A percentile compares a stretch with the other conserved stretches of the same genome.
These are phyloP conservation scores for Ceriops decandra DNA, from an alignment of 345 rosid species.

Conservation along the genomic window DNA sequence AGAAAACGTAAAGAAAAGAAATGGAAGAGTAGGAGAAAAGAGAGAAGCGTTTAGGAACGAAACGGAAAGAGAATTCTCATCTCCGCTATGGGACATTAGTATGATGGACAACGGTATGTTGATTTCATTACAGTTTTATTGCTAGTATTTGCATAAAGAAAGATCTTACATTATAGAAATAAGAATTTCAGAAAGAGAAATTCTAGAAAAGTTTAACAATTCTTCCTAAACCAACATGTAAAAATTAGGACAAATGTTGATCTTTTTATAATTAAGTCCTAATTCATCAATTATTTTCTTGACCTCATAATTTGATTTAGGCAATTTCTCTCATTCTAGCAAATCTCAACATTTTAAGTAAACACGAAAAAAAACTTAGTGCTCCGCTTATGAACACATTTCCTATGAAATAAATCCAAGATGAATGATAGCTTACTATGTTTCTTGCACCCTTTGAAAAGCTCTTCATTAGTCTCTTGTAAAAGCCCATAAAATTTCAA, in stretches of 20 bases:
- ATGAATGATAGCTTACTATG: background rate
- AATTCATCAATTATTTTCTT: constrained; percentile 3
- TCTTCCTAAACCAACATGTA: constrained; percentile 2
- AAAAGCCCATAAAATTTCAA: background rate
- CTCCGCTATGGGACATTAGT: no score
- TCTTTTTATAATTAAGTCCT: background rate
- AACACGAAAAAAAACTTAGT: background rate
- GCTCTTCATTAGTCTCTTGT: background rate
- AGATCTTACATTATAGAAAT: no score
- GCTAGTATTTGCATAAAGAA: no score
- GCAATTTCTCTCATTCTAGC: background rate
- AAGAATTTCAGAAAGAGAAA: no score
- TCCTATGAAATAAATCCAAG: background rate
- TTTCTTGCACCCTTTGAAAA: background rate
- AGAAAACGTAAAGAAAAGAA: no score
- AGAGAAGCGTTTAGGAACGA: no score
- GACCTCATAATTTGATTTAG: background rate
- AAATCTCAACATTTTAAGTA: background rate
- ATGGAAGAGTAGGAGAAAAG: no score
- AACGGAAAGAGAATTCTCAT: no score
- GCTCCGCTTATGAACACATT: constrained; percentile 5
- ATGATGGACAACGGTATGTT: no score
- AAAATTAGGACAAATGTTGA: background rate
- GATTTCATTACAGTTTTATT: no score
- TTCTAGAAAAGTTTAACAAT: no score